Conservation (phyloP, 345 rosid species). For the Lepidium aucheri region DNA sequence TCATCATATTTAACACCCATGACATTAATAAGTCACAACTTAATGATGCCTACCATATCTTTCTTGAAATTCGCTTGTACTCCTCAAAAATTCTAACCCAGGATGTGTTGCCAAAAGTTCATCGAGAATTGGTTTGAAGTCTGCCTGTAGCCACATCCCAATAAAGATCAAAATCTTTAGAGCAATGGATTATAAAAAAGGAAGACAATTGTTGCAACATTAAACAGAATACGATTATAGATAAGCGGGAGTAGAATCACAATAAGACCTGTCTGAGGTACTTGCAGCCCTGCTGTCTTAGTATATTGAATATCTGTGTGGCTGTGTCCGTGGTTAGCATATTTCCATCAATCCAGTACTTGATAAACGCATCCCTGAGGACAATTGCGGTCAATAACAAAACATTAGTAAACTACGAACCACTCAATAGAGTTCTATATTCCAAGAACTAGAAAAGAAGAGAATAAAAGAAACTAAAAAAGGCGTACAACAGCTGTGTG, state of each 20-base stretch:
- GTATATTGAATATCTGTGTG: conserved; percentile 45
- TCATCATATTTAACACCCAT: not conserved
- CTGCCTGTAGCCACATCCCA: conserved; percentile 41
- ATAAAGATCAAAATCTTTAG: not conserved
- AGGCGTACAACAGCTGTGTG: no score
- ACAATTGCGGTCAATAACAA: not conserved
- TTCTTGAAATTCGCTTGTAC: conserved; percentile 65
- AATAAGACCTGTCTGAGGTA: conserved; percentile 58
- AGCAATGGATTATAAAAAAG: not conserved
- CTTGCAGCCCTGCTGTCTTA: conserved; percentile 49
- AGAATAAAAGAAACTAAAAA: not conserved
- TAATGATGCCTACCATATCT: conserved; percentile 53
- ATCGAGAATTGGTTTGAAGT: conserved; percentile 63
- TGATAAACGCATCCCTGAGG: conserved; percentile 50
- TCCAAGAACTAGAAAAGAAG: not conserved
- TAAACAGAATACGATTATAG: not conserved
- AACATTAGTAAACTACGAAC: not conserved
- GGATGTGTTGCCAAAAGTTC: conserved; percentile 78
- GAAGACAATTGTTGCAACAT: not conserved
- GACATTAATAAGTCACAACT: not conserved
- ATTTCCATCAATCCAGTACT: conserved; percentile 60
- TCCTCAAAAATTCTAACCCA: conserved; percentile 57
- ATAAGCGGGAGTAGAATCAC: not conserved
- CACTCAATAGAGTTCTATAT: not conserved
- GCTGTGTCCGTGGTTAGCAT: conserved; percentile 51